Evolutionary conservation across 2,329 filamentous ascomycete species (phyloP), one percentile per base, ranked within the genome.

Genomic region (Phaeoacremonium minimum): DNA sequence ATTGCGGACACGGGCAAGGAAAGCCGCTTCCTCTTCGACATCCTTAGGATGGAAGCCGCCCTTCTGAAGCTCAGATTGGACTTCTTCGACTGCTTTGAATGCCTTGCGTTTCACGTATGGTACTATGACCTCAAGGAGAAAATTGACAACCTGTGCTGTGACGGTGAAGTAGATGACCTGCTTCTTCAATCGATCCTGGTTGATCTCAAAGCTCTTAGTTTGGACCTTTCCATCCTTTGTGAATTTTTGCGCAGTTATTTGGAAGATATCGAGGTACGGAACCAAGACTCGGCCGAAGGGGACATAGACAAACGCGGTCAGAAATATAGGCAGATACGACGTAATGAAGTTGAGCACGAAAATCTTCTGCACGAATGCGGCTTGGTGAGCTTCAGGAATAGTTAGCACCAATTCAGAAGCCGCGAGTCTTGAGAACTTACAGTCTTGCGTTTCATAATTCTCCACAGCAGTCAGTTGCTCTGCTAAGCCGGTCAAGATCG

Each of bases 281-380:
- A 93, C 80, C 9, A 98, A 77, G 31, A 88, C 62, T 41, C 81
- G 79, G 12, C 87, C 91, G 50, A 97, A 97, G 0, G 91, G 91
- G 15, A 95, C 87, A 52, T 96, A 97, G 44, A 96, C 80, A 49
- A 96, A 97, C 1, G 90, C 87, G 0, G 90, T 96, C 14, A 97
- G 75, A 54, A 95, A 83, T n/a, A 94, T 83, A 1, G 88, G 86
- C 35, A 95, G 80, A 57, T 96, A 97, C 0, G 90, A 95, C 6
- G 89, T 95, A 62, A 97, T 91, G 63, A 96, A 95, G 67, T 96
- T 95, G 53, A 97, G 77, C 12, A 97, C 81, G 53, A 98, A 97
- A 20, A 95, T 85, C 68, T 98, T 98, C 40, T 87, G 82, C 1
- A 93, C 87, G 55, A 95, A 77, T 2, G 90, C 85, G 15, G 85